Evolutionary conservation across 768 basidiomycete genomes (phyloP), one percentile per base, ranked within the genome.

Genomic region (Trametes coccinea): DNA sequence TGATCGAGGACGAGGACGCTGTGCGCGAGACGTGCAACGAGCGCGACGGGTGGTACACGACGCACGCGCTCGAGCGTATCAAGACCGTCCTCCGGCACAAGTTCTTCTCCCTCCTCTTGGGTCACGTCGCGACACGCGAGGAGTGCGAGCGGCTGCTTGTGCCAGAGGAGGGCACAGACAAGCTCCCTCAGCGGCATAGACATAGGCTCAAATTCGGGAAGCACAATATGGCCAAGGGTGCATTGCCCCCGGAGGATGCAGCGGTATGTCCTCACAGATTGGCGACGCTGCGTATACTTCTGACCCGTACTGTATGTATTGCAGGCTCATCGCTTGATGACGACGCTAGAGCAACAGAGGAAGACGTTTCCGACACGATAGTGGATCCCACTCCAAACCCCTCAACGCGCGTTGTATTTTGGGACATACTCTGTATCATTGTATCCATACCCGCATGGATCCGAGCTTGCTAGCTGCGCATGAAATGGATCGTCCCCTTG

Each of bases 221-320:
- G 67, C 89, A 92, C 66, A 93, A 93, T 69, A 92, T 92, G 90
- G 92, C 92, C 2, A 93, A 93, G 73, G 91, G 90, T 2, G 90
- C 90, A 0, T 72, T 91, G 64, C 80, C 88, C 53, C 88, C 88
- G 0, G 92, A 93, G 72, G 92, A 93, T 72, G 90, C 88, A 53
- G 90, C 91, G 53, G 91, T 91, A 73, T 27, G 86, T 78, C 6
- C 3, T 31, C 11, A n/a, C 16, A 14, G 29, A 8, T 3, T 27
- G 17, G 9, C 22, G 17, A 7, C 17, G 22, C 4, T 22, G 7
- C 22, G 6, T 17, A 46, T 22, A 22, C 40, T 31, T 30, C 43
- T 63, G 14, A 55, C 46, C 22, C 22, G 22, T 22, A 22, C 22
- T 22, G 22, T 10, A 27, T 46, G 2, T 61, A 51, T 30, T 51